Evolutionary conservation across 106 monocot species (phyloP).

Genomic region (Vanilla planifolia): DNA sequence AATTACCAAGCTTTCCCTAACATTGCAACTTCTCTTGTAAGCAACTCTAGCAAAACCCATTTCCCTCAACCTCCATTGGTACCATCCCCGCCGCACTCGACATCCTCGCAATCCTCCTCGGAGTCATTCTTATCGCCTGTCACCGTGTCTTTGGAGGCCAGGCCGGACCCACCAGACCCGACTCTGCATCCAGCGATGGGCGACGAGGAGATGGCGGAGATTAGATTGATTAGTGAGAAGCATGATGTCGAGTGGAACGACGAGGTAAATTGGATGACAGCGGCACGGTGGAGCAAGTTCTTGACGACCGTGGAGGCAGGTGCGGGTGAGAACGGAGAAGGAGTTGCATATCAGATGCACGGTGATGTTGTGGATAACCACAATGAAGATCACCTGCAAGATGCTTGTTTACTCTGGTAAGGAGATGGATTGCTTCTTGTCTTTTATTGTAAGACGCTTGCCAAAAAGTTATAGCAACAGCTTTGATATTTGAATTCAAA

Average conservation of each 20-base stretch:
- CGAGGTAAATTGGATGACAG: constrained; percentile 52
- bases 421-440: neutral
- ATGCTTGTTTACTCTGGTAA: constrained; percentile 53
- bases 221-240: constrained; percentile 58
- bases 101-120: constrained; percentile 24
- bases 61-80: neutral
- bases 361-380: constrained; percentile 15
- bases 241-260: constrained; percentile 95
- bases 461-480: neutral
- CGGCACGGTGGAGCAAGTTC: constrained; percentile 84
- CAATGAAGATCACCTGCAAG: constrained; percentile 18
- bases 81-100: too few species aligned
- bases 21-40: constrained; percentile 13
- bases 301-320: constrained; percentile 35
- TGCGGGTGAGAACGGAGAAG: constrained; percentile 1
- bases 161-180: neutral
- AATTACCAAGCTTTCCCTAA: constrained; percentile 54
- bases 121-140: constrained; percentile 25
- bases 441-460: neutral
- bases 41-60: neutral
- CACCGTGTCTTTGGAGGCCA: neutral
- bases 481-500: neutral
- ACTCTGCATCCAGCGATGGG: constrained; percentile 57
- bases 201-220: constrained; percentile 75
- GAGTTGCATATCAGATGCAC: constrained; percentile 6